These are phyloP conservation scores for Penicillium macrosclerotiorum DNA, from an alignment of 495 filamentous ascomycete genomes.

Conservation along the genomic window DNA sequence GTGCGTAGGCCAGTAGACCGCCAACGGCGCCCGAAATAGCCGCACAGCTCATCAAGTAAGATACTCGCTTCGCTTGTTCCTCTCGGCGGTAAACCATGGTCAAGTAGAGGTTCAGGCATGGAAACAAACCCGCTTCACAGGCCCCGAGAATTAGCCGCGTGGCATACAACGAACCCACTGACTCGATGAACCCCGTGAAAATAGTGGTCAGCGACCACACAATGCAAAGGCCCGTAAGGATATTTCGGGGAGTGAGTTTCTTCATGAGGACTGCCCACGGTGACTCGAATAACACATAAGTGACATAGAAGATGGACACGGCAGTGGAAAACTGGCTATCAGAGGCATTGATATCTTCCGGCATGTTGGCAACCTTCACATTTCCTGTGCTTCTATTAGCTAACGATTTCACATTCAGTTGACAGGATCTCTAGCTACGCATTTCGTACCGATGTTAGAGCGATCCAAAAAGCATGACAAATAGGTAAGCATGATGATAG, in stretches of 20 bases:
- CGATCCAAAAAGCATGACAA: slow-evolving; percentile 46
- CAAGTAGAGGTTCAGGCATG: slow-evolving; percentile 54
- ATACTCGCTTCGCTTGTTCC: slow-evolving; percentile 44
- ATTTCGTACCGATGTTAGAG: slow-evolving; percentile 40
- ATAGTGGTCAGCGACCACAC: slow-evolving; percentile 54
- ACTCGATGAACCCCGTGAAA: slow-evolving; percentile 52
- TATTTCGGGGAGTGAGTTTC: slow-evolving; percentile 43
- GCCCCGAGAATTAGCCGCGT: slow-evolving; percentile 61
- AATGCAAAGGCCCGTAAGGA: slow-evolving; percentile 38
- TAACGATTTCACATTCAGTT: not conserved
- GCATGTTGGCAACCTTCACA: slow-evolving; percentile 45
- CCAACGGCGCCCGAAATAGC: slow-evolving; percentile 45
- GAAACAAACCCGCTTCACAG: slow-evolving; percentile 70
- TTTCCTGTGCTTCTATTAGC: slow-evolving; percentile 30
- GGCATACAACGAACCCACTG: slow-evolving; percentile 48
- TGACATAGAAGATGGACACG: slow-evolving; percentile 51
- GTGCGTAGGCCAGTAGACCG: slow-evolving; percentile 43
- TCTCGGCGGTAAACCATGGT: slow-evolving; percentile 50
- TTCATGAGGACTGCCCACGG: slow-evolving; percentile 47
- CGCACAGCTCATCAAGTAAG: slow-evolving; percentile 42
- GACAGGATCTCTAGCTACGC: not conserved
- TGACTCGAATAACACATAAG: slow-evolving; percentile 47
- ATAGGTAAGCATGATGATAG: slow-evolving; percentile 49
- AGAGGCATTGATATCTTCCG: slow-evolving; percentile 42
- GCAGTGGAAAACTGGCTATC: slow-evolving; percentile 45